phyloP scores from a whole-genome alignment of 2,329 filamentous ascomycete species.

The Exophiala sp. region DNA sequence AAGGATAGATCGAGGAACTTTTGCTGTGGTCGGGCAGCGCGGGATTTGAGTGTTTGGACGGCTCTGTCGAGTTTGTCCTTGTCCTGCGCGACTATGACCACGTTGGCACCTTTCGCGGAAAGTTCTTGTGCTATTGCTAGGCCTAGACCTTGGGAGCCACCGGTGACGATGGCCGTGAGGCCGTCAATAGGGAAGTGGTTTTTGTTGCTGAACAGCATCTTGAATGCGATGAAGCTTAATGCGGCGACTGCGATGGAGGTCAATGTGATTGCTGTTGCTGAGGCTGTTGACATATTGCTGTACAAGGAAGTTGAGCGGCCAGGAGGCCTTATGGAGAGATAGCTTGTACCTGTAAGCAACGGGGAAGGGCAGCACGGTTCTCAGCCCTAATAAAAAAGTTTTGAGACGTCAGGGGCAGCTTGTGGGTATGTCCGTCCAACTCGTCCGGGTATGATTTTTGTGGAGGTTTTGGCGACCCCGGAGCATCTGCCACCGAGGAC shows the following conservation, averaged over 20 bases:
- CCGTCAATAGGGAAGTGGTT: constrained; percentile 83
- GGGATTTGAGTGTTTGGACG: constrained; percentile 57
- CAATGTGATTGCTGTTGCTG: neutral
- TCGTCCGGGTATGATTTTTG: no score
- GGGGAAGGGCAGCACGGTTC: no score
- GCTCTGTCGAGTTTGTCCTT: constrained; percentile 69
- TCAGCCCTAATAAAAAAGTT: no score
- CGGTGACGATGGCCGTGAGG: constrained; percentile 84
- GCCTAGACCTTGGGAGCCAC: constrained; percentile 91
- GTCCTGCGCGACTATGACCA: constrained; percentile 81
- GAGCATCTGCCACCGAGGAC: neutral
- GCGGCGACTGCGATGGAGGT: constrained; percentile 27
- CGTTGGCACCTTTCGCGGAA: constrained; percentile 75
- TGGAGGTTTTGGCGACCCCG: neutral
- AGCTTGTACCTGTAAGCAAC: neutral
- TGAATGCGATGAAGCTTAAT: constrained; percentile 21
- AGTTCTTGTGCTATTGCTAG: constrained; percentile 70
- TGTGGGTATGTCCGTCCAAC: no score
- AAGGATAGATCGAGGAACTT: constrained; percentile 80
- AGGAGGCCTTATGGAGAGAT: neutral
- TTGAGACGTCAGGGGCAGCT: no score
- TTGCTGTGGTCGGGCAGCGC: constrained; percentile 65
- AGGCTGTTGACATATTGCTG: neutral
- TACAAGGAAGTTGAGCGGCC: neutral
- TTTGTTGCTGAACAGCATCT: constrained; percentile 44